phyloP scores from a whole-genome alignment of 106 monocot species.

The Allium cepa region DNA sequence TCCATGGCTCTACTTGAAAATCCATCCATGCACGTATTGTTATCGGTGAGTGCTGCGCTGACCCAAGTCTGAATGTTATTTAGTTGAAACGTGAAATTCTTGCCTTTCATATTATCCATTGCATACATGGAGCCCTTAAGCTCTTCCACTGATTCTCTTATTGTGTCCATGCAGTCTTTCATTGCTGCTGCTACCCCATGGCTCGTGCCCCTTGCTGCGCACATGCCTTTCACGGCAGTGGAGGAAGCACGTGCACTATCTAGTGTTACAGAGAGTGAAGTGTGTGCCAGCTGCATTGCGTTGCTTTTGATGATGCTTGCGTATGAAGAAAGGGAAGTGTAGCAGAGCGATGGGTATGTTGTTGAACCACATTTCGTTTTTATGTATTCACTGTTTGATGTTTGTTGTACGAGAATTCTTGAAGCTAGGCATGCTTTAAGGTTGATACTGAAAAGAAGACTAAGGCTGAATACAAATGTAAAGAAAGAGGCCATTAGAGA shows the following conservation, averaged over 20 bases:
- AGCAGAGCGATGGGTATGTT: slow-evolving; percentile 25
- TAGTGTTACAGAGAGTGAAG: slow-evolving; percentile 21
- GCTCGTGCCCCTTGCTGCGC: slow-evolving; percentile 1
- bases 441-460: not conserved
- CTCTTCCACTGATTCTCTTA: slow-evolving; percentile 24
- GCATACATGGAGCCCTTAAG: slow-evolving; percentile 16
- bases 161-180: slow-evolving; percentile 14
- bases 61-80: slow-evolving; percentile 45
- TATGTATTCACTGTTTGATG: slow-evolving; percentile 1
- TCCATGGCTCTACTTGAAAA: slow-evolving; percentile 9
- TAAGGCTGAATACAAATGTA: not conserved
- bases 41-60: slow-evolving; percentile 43
- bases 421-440: not conserved
- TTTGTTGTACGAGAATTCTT: not conserved
- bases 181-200: slow-evolving; percentile 14
- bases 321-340: slow-evolving; percentile 24
- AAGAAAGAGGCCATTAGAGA: not conserved
- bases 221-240: not conserved
- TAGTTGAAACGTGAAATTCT: slow-evolving; percentile 13
- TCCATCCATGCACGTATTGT: slow-evolving; percentile 44
- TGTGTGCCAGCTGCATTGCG: slow-evolving; percentile 18
- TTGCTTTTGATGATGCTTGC: slow-evolving; percentile 13
- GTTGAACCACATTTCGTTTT: slow-evolving; percentile 13
- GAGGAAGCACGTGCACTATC: slow-evolving; percentile 7
- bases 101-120: slow-evolving; percentile 16